Conservation (phyloP, 441 rosid species). For the Rhodomyrtus psidioides region DNA sequence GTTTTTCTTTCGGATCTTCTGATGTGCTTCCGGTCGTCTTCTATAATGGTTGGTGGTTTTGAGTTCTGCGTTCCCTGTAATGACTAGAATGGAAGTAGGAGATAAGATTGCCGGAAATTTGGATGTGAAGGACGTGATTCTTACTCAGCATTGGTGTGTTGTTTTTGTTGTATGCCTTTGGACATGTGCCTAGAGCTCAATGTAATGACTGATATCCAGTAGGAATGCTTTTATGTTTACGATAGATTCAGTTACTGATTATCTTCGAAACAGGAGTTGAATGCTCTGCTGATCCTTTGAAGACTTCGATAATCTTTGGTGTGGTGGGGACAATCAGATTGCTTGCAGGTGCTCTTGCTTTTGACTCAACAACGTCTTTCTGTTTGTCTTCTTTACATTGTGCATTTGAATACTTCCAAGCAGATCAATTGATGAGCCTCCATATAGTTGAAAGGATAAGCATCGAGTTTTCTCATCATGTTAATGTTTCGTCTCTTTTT, state of each 20-base stretch:
- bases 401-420: not conserved
- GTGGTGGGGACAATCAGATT: constrained; percentile 83
- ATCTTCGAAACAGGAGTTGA: constrained; percentile 26
- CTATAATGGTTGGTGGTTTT: not conserved
- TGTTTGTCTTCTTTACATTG: not conserved
- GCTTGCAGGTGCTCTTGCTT: constrained; percentile 51
- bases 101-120: not conserved
- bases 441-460: not conserved
- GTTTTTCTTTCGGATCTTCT: not conserved
- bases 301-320: constrained; percentile 55
- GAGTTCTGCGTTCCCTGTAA: not conserved
- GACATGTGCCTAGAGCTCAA: not conserved
- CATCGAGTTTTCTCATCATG: not conserved
- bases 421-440: not conserved
- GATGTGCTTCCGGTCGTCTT: not conserved
- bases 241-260: not conserved
- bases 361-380: not conserved
- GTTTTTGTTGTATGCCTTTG: not conserved
- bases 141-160: not conserved
- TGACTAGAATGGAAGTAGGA: not conserved
- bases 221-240: not conserved
- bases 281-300: constrained; percentile 34
- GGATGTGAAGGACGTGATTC: not conserved
- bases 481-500: not conserved
- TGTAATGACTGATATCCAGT: not conserved